Percentiles rank a stretch among this genome's conserved stretches.
Evolutionary conservation across 176 grass and related monocot genomes (phyloP).

Genomic region (Olyra latifolia): DNA sequence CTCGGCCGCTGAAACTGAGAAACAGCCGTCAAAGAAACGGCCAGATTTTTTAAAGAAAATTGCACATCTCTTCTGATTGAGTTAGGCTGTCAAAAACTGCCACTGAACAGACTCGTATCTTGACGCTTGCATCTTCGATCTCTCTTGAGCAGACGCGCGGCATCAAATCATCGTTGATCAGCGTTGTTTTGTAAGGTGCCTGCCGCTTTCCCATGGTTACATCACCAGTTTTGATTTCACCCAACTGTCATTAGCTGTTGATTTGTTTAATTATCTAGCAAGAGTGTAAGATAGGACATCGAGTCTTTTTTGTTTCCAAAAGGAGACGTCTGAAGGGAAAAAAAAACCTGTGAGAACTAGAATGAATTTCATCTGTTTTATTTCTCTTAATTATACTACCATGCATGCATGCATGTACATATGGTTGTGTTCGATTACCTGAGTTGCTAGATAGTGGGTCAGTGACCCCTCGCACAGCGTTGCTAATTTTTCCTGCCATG

Average conservation of each 20-base stretch:
- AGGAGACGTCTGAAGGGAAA: neutral
- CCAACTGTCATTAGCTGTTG: neutral
- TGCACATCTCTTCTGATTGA: constrained; percentile 1
- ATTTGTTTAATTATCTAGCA: neutral
- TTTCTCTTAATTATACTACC: too few relatives aligned
- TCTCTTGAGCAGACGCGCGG: neutral
- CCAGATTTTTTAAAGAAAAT: neutral
- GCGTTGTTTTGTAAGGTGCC: neutral
- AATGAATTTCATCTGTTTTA: neutral
- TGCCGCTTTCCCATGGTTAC: constrained; percentile 31
- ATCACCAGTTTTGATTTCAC: neutral
- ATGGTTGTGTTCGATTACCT: neutral
- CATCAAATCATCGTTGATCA: neutral
- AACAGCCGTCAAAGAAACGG: neutral
- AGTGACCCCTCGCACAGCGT: too few relatives aligned
- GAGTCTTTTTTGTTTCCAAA: neutral
- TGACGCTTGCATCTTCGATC: neutral
- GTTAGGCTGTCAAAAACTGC: neutral
- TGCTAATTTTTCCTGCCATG: too few relatives aligned
- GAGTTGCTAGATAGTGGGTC: neutral
- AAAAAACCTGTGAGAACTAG: neutral
- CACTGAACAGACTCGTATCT: constrained; percentile 1
- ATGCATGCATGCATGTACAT: neutral
- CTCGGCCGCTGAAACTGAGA: neutral
- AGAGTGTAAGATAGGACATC: neutral